A percentile compares a stretch with the other conserved stretches of the same genome.
Evolutionary conservation across 2,329 filamentous ascomycete genomes (phyloP).

Genomic region (Lasiodiplodia citricola): DNA sequence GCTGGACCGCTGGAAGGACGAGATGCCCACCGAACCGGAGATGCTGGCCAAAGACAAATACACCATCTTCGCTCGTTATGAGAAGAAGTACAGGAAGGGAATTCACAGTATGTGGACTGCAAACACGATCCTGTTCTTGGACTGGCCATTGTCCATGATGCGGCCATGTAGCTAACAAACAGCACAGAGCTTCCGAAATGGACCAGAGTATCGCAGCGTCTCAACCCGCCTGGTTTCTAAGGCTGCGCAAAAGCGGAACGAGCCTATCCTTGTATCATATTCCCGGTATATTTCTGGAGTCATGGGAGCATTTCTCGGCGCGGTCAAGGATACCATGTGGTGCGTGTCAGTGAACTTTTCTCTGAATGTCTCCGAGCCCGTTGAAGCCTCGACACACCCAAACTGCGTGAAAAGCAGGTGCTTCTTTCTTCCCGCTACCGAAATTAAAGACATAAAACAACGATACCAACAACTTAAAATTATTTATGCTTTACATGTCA

Average conservation of each 20-base stretch:
- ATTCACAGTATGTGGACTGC: constrained; percentile 82
- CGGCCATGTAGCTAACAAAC: background rate
- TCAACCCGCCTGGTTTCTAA: constrained; percentile 95
- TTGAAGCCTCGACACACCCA: background rate
- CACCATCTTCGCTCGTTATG: constrained; percentile 95
- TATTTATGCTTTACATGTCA: background rate
- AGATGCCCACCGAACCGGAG: constrained; percentile 95
- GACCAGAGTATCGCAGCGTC: constrained; percentile 90
- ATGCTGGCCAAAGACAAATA: constrained; percentile 98
- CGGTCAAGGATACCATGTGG: background rate
- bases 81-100: constrained; percentile 93
- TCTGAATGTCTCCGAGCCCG: background rate
- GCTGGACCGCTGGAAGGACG: constrained; percentile 87
- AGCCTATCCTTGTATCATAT: constrained; percentile 2
- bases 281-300: constrained; percentile 8
- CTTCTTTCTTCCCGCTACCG: background rate
- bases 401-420: background rate
- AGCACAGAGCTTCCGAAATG: constrained; percentile 64
- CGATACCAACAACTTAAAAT: background rate
- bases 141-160: background rate
- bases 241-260: background rate
- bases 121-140: background rate
- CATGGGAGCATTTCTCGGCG: constrained; percentile 9
- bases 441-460: background rate
- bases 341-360: background rate